phyloP scores from a whole-genome alignment of 257 asterid species.

The Apocynum venetum region DNA sequence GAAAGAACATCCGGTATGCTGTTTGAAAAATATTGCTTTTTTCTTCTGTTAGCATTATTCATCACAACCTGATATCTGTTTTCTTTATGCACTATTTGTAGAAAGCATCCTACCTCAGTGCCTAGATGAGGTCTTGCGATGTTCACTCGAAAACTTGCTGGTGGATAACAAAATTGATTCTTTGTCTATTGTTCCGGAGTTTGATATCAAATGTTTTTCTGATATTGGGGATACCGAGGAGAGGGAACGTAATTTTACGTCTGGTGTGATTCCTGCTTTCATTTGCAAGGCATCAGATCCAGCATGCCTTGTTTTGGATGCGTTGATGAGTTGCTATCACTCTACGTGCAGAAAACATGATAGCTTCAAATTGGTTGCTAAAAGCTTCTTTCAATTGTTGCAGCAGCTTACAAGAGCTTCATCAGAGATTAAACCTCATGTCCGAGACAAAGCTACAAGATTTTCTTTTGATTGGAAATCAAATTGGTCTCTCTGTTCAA shows the following conservation, averaged over 20 bases:
- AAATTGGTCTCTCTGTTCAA: neutral
- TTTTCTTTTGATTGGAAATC: neutral
- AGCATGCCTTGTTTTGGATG: slow-evolving; percentile 1
- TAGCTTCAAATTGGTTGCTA: neutral
- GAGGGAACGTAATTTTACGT: neutral
- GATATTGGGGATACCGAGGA: neutral
- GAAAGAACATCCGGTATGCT: neutral
- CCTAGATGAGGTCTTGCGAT: neutral
- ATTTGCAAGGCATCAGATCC: neutral
- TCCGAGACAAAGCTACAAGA: neutral
- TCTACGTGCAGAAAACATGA: neutral
- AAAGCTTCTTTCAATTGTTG: neutral
- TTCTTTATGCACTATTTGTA: neutral
- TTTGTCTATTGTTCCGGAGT: neutral
- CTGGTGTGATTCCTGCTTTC: neutral
- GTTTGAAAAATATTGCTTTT: neutral
- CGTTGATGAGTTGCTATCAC: neutral
- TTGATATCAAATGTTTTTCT: neutral
- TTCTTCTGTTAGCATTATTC: neutral
- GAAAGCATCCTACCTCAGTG: neutral
- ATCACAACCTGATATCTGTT: neutral
- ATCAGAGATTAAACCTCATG: neutral
- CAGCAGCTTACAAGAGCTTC: neutral
- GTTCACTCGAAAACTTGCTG: neutral
- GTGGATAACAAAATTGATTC: neutral